Conservation (phyloP, 768 basidiomycete species). For the Termitomyces sp. region DNA sequence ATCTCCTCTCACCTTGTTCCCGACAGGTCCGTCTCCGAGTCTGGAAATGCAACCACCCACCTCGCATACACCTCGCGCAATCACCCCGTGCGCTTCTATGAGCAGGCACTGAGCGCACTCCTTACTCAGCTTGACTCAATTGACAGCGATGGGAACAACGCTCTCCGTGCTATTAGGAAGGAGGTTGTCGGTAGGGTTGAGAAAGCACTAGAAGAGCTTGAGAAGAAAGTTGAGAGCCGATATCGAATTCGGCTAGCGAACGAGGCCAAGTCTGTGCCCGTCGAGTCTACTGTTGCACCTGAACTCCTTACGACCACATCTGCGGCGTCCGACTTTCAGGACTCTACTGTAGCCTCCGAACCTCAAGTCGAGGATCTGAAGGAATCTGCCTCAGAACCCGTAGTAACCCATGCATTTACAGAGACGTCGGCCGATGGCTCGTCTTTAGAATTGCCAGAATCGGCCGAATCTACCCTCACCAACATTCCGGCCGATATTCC, state of each 20-base stretch:
- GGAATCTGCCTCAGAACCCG: neutral
- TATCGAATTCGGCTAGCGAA: conserved; percentile 24
- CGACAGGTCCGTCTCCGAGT: conserved; percentile 14
- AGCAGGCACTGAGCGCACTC: conserved; percentile 52
- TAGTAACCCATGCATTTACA: neutral
- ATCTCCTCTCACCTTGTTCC: conserved; percentile 26
- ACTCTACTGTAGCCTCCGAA: neutral
- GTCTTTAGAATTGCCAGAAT: neutral
- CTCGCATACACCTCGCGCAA: conserved; percentile 57
- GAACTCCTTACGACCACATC: neutral
- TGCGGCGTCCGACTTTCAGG: neutral
- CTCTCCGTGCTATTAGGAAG: conserved; percentile 46
- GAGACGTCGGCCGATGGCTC: neutral
- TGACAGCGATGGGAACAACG: conserved; percentile 52
- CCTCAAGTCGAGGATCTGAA: neutral
- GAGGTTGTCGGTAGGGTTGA: conserved; percentile 51
- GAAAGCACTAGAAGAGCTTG: conserved; percentile 47
- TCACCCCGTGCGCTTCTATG: conserved; percentile 55
- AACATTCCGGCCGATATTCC: neutral
- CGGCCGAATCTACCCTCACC: neutral
- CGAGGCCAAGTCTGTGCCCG: conserved; percentile 14
- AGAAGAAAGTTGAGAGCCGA: conserved; percentile 38
- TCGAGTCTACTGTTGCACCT: neutral
- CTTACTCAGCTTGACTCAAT: conserved; percentile 54
- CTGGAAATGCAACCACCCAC: conserved; percentile 19